Evolutionary conservation across 2,329 filamentous ascomycete species (phyloP).

Genomic region (Parastagonospora avenae): DNA sequence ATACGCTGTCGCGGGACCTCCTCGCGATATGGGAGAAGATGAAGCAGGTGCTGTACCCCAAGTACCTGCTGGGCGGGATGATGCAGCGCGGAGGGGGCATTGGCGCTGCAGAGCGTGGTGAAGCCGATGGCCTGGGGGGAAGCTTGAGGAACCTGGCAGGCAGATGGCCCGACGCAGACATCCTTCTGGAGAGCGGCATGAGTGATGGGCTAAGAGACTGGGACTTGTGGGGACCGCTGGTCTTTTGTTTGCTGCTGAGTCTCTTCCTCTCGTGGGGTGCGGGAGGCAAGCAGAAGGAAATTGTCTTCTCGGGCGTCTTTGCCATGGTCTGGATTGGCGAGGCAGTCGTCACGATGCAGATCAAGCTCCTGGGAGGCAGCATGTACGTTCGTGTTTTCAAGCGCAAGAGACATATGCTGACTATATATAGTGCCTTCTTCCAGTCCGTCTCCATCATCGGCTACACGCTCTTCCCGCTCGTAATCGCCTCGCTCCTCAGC

Average conservation of each 20-base stretch:
- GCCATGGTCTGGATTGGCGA: constrained; percentile 97
- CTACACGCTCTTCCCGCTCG: constrained; percentile 95
- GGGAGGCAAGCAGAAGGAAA: constrained; percentile 76
- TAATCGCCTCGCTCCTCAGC: constrained; percentile 88
- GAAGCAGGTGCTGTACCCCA: constrained; percentile 94
- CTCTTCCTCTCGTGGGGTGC: constrained; percentile 86
- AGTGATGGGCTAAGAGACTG: constrained; percentile 90
- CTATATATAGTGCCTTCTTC: constrained; percentile 80
- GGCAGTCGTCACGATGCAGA: constrained; percentile 95
- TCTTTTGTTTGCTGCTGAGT: constrained; percentile 90
- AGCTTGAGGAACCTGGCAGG: constrained; percentile 62
- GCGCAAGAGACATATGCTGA: constrained; percentile 19
- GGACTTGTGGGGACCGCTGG: constrained; percentile 96
- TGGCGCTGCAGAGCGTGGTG: constrained; percentile 62
- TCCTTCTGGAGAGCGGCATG: constrained; percentile 73
- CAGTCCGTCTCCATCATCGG: constrained; percentile 98
- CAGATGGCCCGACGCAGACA: constrained; percentile 71
- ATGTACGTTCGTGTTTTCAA: constrained; percentile 69
- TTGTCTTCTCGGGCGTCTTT: constrained; percentile 95
- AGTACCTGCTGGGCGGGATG: constrained; percentile 80
- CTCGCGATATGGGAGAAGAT: constrained; percentile 97
- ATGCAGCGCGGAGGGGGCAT: constrained; percentile 64
- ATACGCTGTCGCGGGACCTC: constrained; percentile 90
- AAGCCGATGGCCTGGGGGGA: constrained; percentile 51
- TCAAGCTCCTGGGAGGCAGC: constrained; percentile 93